Evolutionary conservation across 106 monocot species (phyloP), one percentile per base, ranked within the genome.

Genomic region (Hemerocallis citrina): DNA sequence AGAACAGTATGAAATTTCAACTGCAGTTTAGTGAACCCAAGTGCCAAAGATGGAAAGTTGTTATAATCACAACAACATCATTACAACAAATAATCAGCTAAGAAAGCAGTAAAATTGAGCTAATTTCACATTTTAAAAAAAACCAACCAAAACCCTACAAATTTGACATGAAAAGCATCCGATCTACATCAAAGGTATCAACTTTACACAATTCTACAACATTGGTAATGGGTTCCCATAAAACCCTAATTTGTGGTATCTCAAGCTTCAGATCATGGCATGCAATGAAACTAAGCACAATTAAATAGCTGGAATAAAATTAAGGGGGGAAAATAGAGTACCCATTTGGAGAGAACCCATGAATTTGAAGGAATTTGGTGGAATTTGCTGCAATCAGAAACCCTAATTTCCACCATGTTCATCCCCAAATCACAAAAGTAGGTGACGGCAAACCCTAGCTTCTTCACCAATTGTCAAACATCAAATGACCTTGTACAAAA

Each of bases 391-490:
- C 59, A 36, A 59, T 59, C 23, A 38, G 35, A 59, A 16, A 21
- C 20, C 11, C 33, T 59, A 59, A 59, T 59, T 27, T 5, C 59
- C 59, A 59, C 40, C 23, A 40, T 59, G 37, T 59, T 59, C 57
- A 33, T 19, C 19, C 36, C 57, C 36, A 37, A 57, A 57, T 57
- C 57, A 35, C 36, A 57, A 57, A 34, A 34, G 36, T 6, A 22
- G 36, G 36, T 5, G 36, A 25, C 34, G 47, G 54, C 4, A 57
- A 57, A 57, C 57, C 57, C 57, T 57, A n/a, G n/a, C n/a, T n/a
- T n/a, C n/a, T n/a, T n/a, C n/a, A n/a, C n/a, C n/a, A n/a, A n/a
- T n/a, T n/a, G n/a, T n/a, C n/a, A n/a, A n/a, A n/a, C n/a, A n/a
- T n/a, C n/a, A 59, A 59, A 38, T 25, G 0, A 20, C 59, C 36